phyloP scores from a whole-genome alignment of 805 yeast species.

The Yarrowia alimentaria region DNA sequence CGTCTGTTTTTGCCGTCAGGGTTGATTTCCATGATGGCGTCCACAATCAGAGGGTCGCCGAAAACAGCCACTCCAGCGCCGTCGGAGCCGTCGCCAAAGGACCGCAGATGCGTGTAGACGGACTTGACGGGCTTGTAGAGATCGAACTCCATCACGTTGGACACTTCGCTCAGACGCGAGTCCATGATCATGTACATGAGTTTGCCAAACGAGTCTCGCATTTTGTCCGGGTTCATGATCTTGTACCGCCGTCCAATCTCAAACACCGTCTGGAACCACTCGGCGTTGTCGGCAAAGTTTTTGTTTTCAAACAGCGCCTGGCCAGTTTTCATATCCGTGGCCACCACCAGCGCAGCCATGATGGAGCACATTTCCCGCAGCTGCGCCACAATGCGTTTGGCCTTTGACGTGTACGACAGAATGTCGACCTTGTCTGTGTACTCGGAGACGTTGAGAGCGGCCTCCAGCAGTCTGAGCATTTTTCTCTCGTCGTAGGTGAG shows the following conservation, averaged over 20 bases:
- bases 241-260: slow-evolving; percentile 80
- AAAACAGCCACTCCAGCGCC: slow-evolving; percentile 43
- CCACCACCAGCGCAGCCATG: slow-evolving; percentile 72
- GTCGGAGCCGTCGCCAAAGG: slow-evolving; percentile 37
- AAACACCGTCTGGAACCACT: slow-evolving; percentile 68
- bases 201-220: slow-evolving; percentile 78
- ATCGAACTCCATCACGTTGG: slow-evolving; percentile 71
- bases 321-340: slow-evolving; percentile 71
- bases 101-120: slow-evolving; percentile 49
- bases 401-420: slow-evolving; percentile 60
- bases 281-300: slow-evolving; percentile 65
- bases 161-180: slow-evolving; percentile 68
- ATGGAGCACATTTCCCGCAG: slow-evolving; percentile 75
- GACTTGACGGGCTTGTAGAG: slow-evolving; percentile 70
- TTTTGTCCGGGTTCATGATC: slow-evolving; percentile 78
- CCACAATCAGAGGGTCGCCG: slow-evolving; percentile 55
- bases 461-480: slow-evolving; percentile 62
- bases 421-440: slow-evolving; percentile 79
- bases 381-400: slow-evolving; percentile 70
- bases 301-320: slow-evolving; percentile 61
- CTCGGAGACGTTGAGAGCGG: slow-evolving; percentile 74
- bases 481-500: slow-evolving; percentile 68
- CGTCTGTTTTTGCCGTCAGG: slow-evolving; percentile 57
- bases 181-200: slow-evolving; percentile 84
- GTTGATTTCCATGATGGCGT: slow-evolving; percentile 67